phyloP scores from a whole-genome alignment of 495 filamentous ascomycete genomes.

The Opeltia flavorubescens region DNA sequence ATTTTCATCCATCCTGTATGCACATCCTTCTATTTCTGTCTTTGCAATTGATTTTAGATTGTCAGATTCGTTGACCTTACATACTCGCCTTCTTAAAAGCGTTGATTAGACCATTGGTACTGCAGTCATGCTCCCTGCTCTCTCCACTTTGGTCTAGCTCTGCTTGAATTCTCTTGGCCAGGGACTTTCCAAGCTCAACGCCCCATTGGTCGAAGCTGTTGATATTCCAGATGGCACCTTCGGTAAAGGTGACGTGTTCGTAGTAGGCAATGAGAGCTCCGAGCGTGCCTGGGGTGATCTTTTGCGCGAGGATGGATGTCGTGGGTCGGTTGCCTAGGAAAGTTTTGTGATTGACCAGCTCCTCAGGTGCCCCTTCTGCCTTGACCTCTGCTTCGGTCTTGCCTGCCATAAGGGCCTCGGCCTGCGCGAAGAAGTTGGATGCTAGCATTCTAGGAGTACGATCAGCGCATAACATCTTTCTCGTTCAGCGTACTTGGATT shows the following conservation, averaged over 20 bases:
- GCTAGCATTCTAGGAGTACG: slow-evolving; percentile 60
- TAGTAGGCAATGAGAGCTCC: slow-evolving; percentile 97
- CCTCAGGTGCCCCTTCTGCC: slow-evolving; percentile 70
- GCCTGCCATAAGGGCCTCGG: slow-evolving; percentile 96
- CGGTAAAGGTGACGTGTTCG: slow-evolving; percentile 94
- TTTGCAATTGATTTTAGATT: neutral
- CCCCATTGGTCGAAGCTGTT: slow-evolving; percentile 99
- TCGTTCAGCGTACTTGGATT: slow-evolving; percentile 3
- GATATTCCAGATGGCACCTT: slow-evolving; percentile 97
- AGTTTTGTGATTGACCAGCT: slow-evolving; percentile 92
- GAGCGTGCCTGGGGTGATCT: slow-evolving; percentile 86
- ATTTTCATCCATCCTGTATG: neutral
- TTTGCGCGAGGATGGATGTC: slow-evolving; percentile 82
- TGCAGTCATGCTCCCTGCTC: slow-evolving; percentile 60
- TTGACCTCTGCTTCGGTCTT: slow-evolving; percentile 86
- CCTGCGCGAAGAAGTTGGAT: slow-evolving; percentile 95
- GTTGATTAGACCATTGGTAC: slow-evolving; percentile 75
- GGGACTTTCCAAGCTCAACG: slow-evolving; percentile 90
- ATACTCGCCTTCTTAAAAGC: slow-evolving; percentile 61
- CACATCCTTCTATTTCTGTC: neutral
- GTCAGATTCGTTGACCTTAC: slow-evolving; percentile 4
- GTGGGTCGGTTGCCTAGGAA: slow-evolving; percentile 97
- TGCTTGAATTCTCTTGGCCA: slow-evolving; percentile 80
- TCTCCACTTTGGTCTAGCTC: slow-evolving; percentile 64
- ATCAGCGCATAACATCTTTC: slow-evolving; percentile 1